Evolutionary conservation across 805 yeast species (phyloP).

Genomic region (Candida awuae): DNA sequence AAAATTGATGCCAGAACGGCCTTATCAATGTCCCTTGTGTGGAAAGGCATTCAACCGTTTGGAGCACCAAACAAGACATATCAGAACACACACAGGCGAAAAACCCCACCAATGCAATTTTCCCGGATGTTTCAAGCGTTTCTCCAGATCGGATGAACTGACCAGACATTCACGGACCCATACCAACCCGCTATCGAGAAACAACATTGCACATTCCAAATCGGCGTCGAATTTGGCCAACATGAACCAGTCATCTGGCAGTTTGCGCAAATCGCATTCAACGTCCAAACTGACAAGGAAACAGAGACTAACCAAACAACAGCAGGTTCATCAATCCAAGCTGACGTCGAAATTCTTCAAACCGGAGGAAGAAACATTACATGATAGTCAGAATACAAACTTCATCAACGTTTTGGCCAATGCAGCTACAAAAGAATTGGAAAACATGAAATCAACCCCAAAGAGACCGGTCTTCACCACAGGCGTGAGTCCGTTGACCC

Average conservation of each 20-base stretch:
- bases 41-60: conserved; percentile 79
- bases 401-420: conserved; percentile 42
- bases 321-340: conserved; percentile 26
- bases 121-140: conserved; percentile 77
- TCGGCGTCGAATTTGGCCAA: conserved; percentile 3
- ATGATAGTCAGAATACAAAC: too few species aligned
- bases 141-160: conserved; percentile 75
- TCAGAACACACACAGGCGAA: conserved; percentile 90
- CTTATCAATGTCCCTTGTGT: conserved; percentile 80
- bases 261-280: conserved; percentile 11
- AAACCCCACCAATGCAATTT: conserved; percentile 80
- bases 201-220: conserved; percentile 17
- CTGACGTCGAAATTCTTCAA: conserved; percentile 18
- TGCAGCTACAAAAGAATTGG: conserved; percentile 49
- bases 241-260: not conserved
- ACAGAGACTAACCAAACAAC: conserved; percentile 11
- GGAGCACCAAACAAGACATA: conserved; percentile 88
- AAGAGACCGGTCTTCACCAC: conserved; percentile 17
- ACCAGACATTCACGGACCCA: conserved; percentile 83
- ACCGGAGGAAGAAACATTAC: conserved; percentile 1
- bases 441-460: conserved; percentile 29
- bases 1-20: conserved; percentile 32
- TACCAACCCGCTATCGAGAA: conserved; percentile 41
- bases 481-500: conserved; percentile 7
- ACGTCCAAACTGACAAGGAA: conserved; percentile 10